Conservation (phyloP, 1,284 basidiomycete genomes). For the Mrakiaceae sp. region DNA sequence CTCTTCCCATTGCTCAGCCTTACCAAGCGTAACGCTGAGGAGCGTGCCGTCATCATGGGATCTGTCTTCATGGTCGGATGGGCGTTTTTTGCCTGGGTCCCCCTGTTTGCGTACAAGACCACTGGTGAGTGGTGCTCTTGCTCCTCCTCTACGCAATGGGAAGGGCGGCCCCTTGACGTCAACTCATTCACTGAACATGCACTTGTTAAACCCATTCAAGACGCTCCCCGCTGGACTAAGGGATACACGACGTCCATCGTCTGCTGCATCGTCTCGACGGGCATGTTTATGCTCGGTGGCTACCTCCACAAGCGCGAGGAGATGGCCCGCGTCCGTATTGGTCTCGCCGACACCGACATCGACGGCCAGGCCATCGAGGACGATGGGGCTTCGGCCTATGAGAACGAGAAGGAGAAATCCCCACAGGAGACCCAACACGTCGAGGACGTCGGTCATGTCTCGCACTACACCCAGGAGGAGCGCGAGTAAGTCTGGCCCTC, state of each 20-base stretch:
- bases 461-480: conserved; percentile 2
- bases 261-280: conserved; percentile 4
- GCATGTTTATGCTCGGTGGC: conserved; percentile 4
- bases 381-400: too few species aligned
- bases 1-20: not conserved
- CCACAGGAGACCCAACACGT: not conserved
- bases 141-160: not conserved
- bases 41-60: conserved; percentile 7
- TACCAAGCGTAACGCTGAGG: conserved; percentile 2
- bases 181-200: not conserved
- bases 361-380: not conserved
- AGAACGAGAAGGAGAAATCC: not conserved
- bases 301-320: conserved; percentile 12
- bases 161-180: not conserved
- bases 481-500: not conserved
- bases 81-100: conserved; percentile 13
- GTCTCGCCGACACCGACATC: not conserved
- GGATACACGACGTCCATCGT: conserved; percentile 10
- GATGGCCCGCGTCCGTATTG: not conserved
- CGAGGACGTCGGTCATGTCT: not conserved
- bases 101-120: conserved; percentile 4
- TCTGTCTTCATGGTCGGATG: conserved; percentile 6
- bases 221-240: conserved; percentile 10
- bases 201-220: not conserved
- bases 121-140: not conserved